Evolutionary conservation across 164 flowering plant genomes (phyloP).

Genomic region (Cinnamomum chago): DNA sequence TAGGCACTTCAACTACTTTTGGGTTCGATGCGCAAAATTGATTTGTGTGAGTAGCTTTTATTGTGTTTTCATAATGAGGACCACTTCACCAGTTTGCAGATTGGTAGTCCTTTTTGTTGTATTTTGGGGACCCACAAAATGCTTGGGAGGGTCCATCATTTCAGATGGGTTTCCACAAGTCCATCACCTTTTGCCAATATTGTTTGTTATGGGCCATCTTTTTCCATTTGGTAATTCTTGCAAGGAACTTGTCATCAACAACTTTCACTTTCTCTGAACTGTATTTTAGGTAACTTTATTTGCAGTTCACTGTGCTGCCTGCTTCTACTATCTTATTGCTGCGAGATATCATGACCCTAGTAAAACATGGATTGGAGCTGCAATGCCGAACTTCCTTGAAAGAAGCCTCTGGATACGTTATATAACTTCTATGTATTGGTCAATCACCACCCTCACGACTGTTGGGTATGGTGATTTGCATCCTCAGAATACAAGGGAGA

Average conservation of each 20-base stretch:
- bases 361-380: conserved; percentile 72
- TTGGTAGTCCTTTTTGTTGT: background rate
- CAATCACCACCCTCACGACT: conserved; percentile 90
- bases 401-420: conserved; percentile 60
- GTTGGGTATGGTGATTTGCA: conserved; percentile 98
- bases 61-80: background rate
- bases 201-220: background rate
- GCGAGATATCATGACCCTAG: conserved; percentile 51
- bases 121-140: background rate
- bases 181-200: background rate
- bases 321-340: conserved; percentile 82
- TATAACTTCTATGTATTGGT: conserved; percentile 88
- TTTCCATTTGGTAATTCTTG: background rate
- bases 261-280: conserved; percentile 7
- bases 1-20: conserved; percentile 71
- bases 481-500: conserved; percentile 72
- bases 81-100: background rate
- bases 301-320: conserved; percentile 91
- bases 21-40: conserved; percentile 84
- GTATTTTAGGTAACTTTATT: conserved; percentile 78
- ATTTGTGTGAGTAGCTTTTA: conserved; percentile 60
- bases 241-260: background rate
- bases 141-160: too few species aligned
- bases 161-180: too few species aligned
- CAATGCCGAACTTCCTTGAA: conserved; percentile 37